These are phyloP conservation scores for Termitomyces sp. DNA, from an alignment of 768 basidiomycete genomes.

Conservation along the genomic window DNA sequence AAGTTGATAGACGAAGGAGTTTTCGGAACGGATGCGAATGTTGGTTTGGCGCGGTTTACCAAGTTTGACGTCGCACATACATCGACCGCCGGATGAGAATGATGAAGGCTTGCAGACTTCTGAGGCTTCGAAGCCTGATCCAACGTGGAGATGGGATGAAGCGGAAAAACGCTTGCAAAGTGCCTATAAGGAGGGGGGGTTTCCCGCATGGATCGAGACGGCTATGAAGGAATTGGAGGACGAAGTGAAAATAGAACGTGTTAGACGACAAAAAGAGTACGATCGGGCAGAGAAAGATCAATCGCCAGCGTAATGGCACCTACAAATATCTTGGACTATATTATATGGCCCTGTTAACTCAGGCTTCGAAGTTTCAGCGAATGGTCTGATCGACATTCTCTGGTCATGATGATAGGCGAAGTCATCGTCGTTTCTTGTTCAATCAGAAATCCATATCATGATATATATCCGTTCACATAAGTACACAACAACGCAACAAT, in stretches of 20 bases:
- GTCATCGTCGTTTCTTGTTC: neutral
- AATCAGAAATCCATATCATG: too few relatives aligned
- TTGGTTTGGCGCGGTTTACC: conserved; percentile 47
- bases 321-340: too few relatives aligned
- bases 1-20: conserved; percentile 48
- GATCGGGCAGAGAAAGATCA: neutral
- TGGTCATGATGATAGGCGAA: neutral
- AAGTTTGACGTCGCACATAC: conserved; percentile 46
- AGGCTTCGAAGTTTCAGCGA: too few relatives aligned
- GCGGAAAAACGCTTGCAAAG: conserved; percentile 49
- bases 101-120: conserved; percentile 19
- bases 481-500: too few relatives aligned
- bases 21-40: conserved; percentile 53
- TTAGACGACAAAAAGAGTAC: conserved; percentile 26
- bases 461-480: too few relatives aligned
- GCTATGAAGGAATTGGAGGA: conserved; percentile 54
- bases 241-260: conserved; percentile 49
- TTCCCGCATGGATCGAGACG: conserved; percentile 52
- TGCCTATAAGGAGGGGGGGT: conserved; percentile 59
- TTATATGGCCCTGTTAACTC: too few relatives aligned
- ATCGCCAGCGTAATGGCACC: neutral
- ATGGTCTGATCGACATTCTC: neutral
- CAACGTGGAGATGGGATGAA: conserved; percentile 47
- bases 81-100: conserved; percentile 34
- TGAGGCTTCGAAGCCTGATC: conserved; percentile 18